Conservation (phyloP, 1,284 basidiomycete genomes). For the Meripilus lineatus region DNA sequence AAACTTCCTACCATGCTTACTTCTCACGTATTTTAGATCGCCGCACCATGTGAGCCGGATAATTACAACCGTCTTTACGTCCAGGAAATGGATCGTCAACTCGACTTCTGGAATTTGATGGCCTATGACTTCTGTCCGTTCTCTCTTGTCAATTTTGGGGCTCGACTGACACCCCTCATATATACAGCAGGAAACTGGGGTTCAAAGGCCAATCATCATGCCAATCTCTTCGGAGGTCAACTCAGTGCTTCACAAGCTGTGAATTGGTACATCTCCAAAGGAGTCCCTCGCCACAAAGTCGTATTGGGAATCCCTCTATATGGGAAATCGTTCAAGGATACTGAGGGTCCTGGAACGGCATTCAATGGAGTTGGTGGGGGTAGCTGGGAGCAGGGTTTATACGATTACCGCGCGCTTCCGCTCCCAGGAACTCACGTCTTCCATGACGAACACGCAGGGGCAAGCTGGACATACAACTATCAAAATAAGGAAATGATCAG, state of each 20-base stretch:
- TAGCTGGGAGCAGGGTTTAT: slow-evolving; percentile 76
- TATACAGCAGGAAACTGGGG: slow-evolving; percentile 81
- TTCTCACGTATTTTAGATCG: slow-evolving; percentile 51
- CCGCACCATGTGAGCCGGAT: slow-evolving; percentile 88
- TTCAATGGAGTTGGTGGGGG: slow-evolving; percentile 76
- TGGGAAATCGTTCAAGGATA: slow-evolving; percentile 87
- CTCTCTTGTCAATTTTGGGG: not conserved
- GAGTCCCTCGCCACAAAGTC: slow-evolving; percentile 77
- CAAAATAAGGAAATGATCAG: slow-evolving; percentile 71
- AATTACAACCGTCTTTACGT: slow-evolving; percentile 79
- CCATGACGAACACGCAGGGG: slow-evolving; percentile 51
- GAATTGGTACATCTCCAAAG: slow-evolving; percentile 65
- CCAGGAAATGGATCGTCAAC: slow-evolving; percentile 78
- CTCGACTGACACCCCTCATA: slow-evolving; percentile 8
- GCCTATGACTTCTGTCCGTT: slow-evolving; percentile 75
- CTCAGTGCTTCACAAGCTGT: slow-evolving; percentile 69
- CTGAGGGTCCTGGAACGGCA: slow-evolving; percentile 73
- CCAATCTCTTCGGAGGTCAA: slow-evolving; percentile 72
- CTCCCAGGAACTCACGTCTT: slow-evolving; percentile 60
- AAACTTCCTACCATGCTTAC: not conserved
- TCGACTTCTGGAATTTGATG: slow-evolving; percentile 99
- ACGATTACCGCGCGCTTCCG: slow-evolving; percentile 78
- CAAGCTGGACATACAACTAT: slow-evolving; percentile 75
- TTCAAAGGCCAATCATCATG: slow-evolving; percentile 78
- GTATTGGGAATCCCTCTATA: slow-evolving; percentile 90